phyloP scores from a whole-genome alignment of 2,329 filamentous ascomycete species.

The Arthrinium phaeospermum region DNA sequence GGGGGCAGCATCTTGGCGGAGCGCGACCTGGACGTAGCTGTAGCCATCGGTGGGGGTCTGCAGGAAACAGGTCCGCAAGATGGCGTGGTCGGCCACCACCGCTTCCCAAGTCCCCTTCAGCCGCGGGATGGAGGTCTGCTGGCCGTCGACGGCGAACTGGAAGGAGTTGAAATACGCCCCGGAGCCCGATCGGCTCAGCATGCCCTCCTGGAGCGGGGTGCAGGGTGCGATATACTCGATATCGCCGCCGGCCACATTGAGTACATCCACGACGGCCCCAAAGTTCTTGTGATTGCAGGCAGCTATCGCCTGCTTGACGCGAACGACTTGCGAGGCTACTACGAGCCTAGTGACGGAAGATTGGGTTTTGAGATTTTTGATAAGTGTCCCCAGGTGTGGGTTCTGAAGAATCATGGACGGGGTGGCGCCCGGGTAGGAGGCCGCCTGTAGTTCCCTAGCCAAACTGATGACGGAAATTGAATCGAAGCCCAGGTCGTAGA shows the following conservation, averaged over 20 bases:
- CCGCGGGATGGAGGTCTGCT: slow-evolving; percentile 47
- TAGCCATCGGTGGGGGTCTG: slow-evolving; percentile 74
- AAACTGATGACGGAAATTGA: slow-evolving; percentile 84
- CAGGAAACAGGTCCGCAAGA: slow-evolving; percentile 76
- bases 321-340: slow-evolving; percentile 41
- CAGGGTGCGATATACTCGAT: slow-evolving; percentile 82
- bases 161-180: slow-evolving; percentile 81
- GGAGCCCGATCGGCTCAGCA: slow-evolving; percentile 70
- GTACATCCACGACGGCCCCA: slow-evolving; percentile 53
- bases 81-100: slow-evolving; percentile 58
- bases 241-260: slow-evolving; percentile 56
- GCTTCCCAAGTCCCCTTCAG: slow-evolving; percentile 64
- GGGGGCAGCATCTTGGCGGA: slow-evolving; percentile 44
- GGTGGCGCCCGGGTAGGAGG: slow-evolving; percentile 65
- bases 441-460: slow-evolving; percentile 65
- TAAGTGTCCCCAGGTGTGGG: slow-evolving; percentile 55
- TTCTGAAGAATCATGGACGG: slow-evolving; percentile 73
- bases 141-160: slow-evolving; percentile 56
- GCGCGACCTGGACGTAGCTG: slow-evolving; percentile 76
- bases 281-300: slow-evolving; percentile 69
- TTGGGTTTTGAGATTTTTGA: slow-evolving; percentile 40
- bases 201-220: slow-evolving; percentile 84
- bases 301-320: slow-evolving; percentile 64
- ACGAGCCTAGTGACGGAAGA: slow-evolving; percentile 20
- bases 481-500: slow-evolving; percentile 88